Evolutionary conservation across 805 yeast genomes (phyloP).

Genomic region (Saturnispora sanitii): DNA sequence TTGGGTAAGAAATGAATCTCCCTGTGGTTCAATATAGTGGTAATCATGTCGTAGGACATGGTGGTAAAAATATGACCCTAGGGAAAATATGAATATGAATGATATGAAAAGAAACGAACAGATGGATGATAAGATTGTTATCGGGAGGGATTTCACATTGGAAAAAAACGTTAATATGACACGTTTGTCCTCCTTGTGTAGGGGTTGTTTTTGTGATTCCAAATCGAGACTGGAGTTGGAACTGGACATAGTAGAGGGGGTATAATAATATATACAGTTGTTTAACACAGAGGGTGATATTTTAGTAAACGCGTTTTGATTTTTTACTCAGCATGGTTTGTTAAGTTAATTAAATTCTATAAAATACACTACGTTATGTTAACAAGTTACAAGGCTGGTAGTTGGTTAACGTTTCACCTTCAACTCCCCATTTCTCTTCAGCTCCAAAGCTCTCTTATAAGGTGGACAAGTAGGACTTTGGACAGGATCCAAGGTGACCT

Average conservation of each 20-base stretch:
- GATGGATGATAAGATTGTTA: slow-evolving; percentile 1
- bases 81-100: slow-evolving; percentile 8
- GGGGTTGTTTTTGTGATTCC: not conserved
- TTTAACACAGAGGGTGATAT: too few species aligned
- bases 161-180: not conserved
- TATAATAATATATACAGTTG: not conserved
- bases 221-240: too few species aligned
- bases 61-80: slow-evolving; percentile 4
- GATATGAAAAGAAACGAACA: slow-evolving; percentile 9
- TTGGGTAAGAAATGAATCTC: not conserved
- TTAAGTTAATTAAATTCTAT: too few species aligned
- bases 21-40: not conserved
- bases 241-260: not conserved
- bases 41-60: not conserved
- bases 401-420: slow-evolving; percentile 15
- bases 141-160: not conserved
- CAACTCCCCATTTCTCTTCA: slow-evolving; percentile 67
- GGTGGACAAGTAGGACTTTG: slow-evolving; percentile 97
- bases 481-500: slow-evolving; percentile 71
- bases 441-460: slow-evolving; percentile 80
- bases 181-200: not conserved
- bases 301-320: too few species aligned
- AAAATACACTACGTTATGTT: not conserved
- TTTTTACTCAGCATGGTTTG: too few species aligned
- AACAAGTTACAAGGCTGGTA: too few species aligned